These are phyloP conservation scores for Paraurostyla sp. DNA, from an alignment of 73 alveolate species.

Conservation along the genomic window DNA sequence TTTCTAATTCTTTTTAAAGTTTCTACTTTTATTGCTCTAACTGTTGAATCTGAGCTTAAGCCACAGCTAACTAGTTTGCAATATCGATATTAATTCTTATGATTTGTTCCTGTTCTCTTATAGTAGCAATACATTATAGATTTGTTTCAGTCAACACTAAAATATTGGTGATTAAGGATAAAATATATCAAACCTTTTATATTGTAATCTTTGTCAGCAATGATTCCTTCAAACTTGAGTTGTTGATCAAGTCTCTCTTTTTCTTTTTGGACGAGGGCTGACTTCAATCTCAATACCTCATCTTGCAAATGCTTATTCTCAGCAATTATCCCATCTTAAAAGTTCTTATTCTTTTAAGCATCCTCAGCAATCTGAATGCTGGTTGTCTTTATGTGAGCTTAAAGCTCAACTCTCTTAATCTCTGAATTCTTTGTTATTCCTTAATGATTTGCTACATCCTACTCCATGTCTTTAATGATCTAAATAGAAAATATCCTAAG, in stretches of 20 bases:
- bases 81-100: conserved; percentile 51
- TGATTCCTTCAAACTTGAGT: conserved; percentile 27
- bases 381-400: conserved; percentile 36
- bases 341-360: conserved; percentile 44
- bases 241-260: conserved; percentile 12
- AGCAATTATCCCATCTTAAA: conserved; percentile 52
- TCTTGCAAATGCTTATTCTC: conserved; percentile 41
- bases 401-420: conserved; percentile 56
- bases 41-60: not conserved
- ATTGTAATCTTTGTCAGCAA: conserved; percentile 42
- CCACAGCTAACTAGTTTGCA: conserved; percentile 11
- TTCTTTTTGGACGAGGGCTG: conserved; percentile 31
- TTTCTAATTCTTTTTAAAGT: conserved; percentile 59
- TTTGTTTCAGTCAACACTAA: conserved; percentile 15
- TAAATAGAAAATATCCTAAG: not conserved
- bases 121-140: conserved; percentile 7
- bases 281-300: conserved; percentile 36
- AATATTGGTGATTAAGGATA: not conserved
- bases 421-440: conserved; percentile 46
- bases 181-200: not conserved
- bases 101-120: conserved; percentile 50
- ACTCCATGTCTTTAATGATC: conserved; percentile 32
- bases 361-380: conserved; percentile 50
- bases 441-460: not conserved
- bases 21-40: conserved; percentile 45